Evolutionary conservation across 1,139 yeast species (phyloP), one percentile per base, ranked within the genome.

Genomic region (Scheffersomyces cryptocercus): DNA sequence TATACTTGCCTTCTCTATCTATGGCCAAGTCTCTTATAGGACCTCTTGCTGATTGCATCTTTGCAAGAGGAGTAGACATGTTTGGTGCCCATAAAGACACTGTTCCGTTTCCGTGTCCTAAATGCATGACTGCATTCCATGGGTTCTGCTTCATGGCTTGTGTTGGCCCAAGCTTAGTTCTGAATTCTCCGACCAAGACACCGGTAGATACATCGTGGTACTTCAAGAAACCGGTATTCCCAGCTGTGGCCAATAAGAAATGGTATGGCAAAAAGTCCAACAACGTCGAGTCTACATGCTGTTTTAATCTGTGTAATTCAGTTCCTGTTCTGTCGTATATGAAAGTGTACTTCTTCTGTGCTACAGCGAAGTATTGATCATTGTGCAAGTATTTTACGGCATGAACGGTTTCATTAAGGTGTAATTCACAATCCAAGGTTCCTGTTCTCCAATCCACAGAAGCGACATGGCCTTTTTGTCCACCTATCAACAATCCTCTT

Each of bases 181-280:
- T 77, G 36, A 84, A 70, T 62, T 93, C 98, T 39, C 91, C 76
- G 0, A 91, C 93, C 36, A 90, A 69, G 40, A 76, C 79, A 48
- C 99, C 99, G 0, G 99, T 93, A 3, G 97, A 85, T 2, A 91
- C 96, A 66, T 95, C 99, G 58, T 91, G 98, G 64, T 89, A 95
- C 64, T 88, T 88, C 49, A 95, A 74, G 64, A 75, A 87, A 5
- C 97, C 97, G 1, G 95, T 81, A 50, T 86, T 84, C 28, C 98
- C 97, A 0, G 95, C 93, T 0, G 96, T 83, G 1, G 85, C 90
- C 40, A 95, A 74, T 37, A 95, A 71, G 58, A 85, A 91, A 67
- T 93, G 99, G 62, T 91, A 93, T 0, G 98, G 98, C 51, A 95
- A 74, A 59, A 89, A 95, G 52, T 91, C 96, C 58, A 95, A 70